Conservation (phyloP, 371 early-diverging fungal genomes). For the Saksenaea oblongispora region DNA sequence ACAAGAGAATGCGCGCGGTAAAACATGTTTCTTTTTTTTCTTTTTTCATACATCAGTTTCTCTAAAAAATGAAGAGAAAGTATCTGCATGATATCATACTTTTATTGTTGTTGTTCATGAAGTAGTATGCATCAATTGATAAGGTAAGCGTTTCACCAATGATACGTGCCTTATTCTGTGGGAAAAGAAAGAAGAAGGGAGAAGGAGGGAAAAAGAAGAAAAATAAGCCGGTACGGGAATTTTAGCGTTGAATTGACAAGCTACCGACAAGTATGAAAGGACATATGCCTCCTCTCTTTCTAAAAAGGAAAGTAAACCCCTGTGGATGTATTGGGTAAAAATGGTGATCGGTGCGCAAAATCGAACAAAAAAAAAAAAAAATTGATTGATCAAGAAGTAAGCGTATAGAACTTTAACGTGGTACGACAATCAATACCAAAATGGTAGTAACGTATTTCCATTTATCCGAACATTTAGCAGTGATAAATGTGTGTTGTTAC, state of each 20-base stretch:
- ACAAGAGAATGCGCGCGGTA: too few relatives aligned
- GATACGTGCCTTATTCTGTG: too few relatives aligned
- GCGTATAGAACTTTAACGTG: background rate
- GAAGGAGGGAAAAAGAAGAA: constrained; percentile 4
- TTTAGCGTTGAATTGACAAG: background rate
- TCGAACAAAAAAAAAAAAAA: background rate
- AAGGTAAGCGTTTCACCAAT: too few relatives aligned
- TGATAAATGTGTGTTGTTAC: constrained; percentile 1
- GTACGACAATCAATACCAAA: background rate
- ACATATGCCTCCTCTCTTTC: background rate
- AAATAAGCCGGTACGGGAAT: background rate
- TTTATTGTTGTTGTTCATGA: too few relatives aligned
- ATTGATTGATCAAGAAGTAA: background rate
- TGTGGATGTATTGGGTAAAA: background rate
- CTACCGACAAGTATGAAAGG: background rate
- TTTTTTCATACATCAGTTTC: too few relatives aligned
- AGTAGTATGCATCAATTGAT: too few relatives aligned
- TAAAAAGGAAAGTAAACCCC: background rate
- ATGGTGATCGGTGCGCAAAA: background rate
- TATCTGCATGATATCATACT: too few relatives aligned
- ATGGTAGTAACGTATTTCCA: background rate
- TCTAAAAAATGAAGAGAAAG: too few relatives aligned
- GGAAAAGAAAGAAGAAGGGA: too few relatives aligned
- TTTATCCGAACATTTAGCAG: background rate
- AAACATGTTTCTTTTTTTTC: too few relatives aligned